Base-by-base conservation (phyloP, 345 rosid genomes). In the Hevea brasiliensis region DNA sequence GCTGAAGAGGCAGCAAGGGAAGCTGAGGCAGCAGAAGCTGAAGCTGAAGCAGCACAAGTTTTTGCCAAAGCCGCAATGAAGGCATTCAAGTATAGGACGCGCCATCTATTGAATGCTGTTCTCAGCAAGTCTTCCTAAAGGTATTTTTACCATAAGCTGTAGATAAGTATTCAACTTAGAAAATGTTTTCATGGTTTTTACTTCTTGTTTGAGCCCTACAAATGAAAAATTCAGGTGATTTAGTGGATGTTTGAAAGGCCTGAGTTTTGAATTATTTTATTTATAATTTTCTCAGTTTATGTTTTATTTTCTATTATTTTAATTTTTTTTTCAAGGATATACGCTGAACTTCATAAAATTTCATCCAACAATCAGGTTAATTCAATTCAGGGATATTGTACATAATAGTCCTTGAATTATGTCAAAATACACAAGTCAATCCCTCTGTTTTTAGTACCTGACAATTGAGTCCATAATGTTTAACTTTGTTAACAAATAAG, bases 1-100 rank as follows among this genome's bases (percentile, higher is more conserved):
- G 99, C 99, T 81, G 98, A 89, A 86, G 87, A 82, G 82, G 99
- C 98, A 60, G 97, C 98, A 73, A 88, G 89, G 86, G 92, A 90
- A 81, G 99, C 99, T 55, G 99, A 88, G 61, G 87, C 81, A 70
- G 98, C 97, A 54, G 99, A 95, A 83, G 98, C 94, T 7, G 97
- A 90, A 88, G 99, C 99, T 3, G 99, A 92, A 79, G 98, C 99
- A 50, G 94, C 98, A 20, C 90, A 87, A 72, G 81, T 90, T 67
- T 88, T 89, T 77, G 92, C 94, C 17, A 82, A 88, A 77, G 99
- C 97, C 29, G 96, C 96, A 55, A 76, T 85, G 80, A 92, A 88
- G 59, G 92, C 98, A 65, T 81, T 84, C 74, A 89, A 82, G 79
- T 74, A 71, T 71, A 81, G 84, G 75, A 70, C 83, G 72, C 85